Conservation (phyloP, 371 early-diverging fungal species). For the Mortierella sp. region DNA sequence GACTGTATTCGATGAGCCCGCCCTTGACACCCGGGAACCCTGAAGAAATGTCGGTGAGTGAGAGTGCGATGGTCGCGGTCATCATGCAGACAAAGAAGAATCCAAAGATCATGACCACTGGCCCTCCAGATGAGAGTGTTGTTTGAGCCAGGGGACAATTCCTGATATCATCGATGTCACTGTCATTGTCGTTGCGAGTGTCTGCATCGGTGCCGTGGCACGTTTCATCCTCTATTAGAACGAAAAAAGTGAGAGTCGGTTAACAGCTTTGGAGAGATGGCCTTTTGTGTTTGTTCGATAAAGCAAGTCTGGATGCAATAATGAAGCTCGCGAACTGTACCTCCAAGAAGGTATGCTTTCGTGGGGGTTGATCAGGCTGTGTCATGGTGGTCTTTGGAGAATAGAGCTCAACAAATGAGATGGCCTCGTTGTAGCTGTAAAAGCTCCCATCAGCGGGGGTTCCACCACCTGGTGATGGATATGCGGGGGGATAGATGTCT, state of each 20-base stretch:
- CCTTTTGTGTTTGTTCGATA: too few relatives aligned
- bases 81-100: conserved; percentile 26
- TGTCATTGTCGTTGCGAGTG: conserved; percentile 23
- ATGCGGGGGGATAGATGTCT: background rate
- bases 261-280: background rate
- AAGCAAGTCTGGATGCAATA: too few relatives aligned
- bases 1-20: conserved; percentile 38
- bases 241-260: too few relatives aligned
- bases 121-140: conserved; percentile 27
- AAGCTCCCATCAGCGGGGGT: background rate
- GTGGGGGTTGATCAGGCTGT: background rate
- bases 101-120: conserved; percentile 36
- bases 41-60: conserved; percentile 40
- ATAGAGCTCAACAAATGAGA: conserved; percentile 32
- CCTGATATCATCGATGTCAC: conserved; percentile 35
- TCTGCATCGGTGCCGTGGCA: conserved; percentile 15
- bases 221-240: conserved; percentile 19
- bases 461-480: background rate
- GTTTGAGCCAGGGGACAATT: conserved; percentile 36
- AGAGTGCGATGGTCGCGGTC: conserved; percentile 26
- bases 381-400: conserved; percentile 27
- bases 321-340: too few relatives aligned
- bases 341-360: conserved; percentile 7
- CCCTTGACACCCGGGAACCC: conserved; percentile 39
- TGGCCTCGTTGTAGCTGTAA: conserved; percentile 27